phyloP scores from a whole-genome alignment of 164 flowering plant genomes.

The Berberis thunbergii region DNA sequence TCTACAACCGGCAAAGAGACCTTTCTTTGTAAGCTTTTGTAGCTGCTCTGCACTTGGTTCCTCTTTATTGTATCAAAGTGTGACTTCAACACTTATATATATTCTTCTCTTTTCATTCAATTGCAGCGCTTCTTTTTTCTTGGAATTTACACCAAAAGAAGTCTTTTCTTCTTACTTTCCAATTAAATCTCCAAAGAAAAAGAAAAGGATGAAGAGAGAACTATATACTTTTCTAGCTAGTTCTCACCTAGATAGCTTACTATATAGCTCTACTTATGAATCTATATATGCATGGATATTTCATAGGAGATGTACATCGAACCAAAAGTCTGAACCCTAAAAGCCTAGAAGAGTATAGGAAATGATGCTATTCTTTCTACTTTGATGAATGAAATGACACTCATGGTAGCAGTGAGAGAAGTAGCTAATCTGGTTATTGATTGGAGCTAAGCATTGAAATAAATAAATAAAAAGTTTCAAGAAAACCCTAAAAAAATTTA shows the following conservation, averaged over 20 bases:
- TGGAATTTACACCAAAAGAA: slow-evolving; percentile 37
- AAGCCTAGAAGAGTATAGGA: too few species aligned
- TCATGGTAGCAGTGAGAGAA: too few species aligned
- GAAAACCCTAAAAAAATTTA: too few species aligned
- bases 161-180: slow-evolving; percentile 2
- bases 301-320: too few species aligned
- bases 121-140: slow-evolving; percentile 3
- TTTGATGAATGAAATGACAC: too few species aligned
- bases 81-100: slow-evolving; percentile 31
- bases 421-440: too few species aligned
- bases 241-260: background rate
- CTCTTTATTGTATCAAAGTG: slow-evolving; percentile 60
- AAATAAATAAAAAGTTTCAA: too few species aligned
- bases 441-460: too few species aligned
- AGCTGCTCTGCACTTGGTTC: slow-evolving; percentile 34
- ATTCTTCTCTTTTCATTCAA: slow-evolving; percentile 7
- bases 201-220: background rate
- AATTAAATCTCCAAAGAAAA: slow-evolving; percentile 1
- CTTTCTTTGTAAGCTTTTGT: slow-evolving; percentile 51
- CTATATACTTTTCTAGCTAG: background rate
- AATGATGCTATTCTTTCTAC: too few species aligned
- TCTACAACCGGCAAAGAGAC: slow-evolving; percentile 43
- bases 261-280: too few species aligned
- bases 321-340: too few species aligned
- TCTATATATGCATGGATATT: too few species aligned